Conservation (phyloP, 768 basidiomycete genomes). For the Macrocybe gigantea region DNA sequence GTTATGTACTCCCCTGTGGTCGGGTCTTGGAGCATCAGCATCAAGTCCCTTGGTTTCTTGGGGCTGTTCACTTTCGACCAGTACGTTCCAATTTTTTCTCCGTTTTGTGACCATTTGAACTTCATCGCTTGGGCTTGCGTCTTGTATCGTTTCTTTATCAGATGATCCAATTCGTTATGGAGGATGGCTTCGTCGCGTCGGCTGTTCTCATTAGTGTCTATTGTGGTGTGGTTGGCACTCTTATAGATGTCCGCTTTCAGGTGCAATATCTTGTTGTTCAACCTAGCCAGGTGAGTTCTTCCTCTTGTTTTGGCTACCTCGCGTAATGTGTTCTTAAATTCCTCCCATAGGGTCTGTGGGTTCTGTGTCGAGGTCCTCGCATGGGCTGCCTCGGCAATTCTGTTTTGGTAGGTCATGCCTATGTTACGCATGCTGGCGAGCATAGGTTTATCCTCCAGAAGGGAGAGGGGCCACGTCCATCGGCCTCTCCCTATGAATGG, state of each 20-base stretch:
- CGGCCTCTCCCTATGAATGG: conserved; percentile 25
- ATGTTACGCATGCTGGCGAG: neutral
- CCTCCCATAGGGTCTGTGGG: no score
- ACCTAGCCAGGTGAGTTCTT: no score
- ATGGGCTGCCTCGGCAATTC: conserved; percentile 1
- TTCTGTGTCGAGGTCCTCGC: no score
- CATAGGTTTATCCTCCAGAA: conserved; percentile 13
- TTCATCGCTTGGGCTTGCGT: conserved; percentile 1
- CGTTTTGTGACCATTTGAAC: conserved; percentile 3
- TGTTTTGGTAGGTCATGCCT: neutral
- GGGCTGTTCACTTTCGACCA: conserved; percentile 7
- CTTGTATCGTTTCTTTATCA: conserved; percentile 5
- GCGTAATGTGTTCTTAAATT: no score
- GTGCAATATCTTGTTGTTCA: no score
- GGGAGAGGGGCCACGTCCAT: conserved; percentile 18
- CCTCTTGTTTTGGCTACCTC: no score
- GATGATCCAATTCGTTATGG: neutral
- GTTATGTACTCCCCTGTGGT: neutral
- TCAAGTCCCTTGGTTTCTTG: conserved; percentile 8
- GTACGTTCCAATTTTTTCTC: conserved; percentile 6
- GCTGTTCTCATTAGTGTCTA: no score
- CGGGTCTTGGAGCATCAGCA: conserved; percentile 1
- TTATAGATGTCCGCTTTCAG: no score
- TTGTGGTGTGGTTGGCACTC: no score
- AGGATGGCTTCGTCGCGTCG: no score